Evolutionary conservation across 192 early-diverging fungal genomes (phyloP).

Genomic region (Coemansia sp.): DNA sequence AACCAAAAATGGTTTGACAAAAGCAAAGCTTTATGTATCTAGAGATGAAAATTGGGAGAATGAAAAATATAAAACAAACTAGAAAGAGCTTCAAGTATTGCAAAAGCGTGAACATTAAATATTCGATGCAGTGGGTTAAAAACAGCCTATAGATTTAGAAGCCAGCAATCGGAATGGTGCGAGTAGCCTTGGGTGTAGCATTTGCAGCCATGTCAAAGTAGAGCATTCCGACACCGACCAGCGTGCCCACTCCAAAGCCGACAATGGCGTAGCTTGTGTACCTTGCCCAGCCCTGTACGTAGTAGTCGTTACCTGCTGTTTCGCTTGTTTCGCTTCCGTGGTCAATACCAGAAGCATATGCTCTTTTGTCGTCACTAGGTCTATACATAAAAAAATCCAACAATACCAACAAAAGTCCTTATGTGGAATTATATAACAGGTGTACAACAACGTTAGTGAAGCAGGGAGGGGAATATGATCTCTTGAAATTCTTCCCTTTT

Average conservation of each 20-base stretch:
- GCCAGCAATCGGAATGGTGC: constrained; percentile 34
- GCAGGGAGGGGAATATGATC: background rate
- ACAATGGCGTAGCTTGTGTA: constrained; percentile 50
- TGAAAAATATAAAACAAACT: background rate
- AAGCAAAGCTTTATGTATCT: no score
- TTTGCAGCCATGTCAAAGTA: constrained; percentile 41
- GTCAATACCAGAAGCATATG: background rate
- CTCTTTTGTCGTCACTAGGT: background rate
- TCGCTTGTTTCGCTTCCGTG: background rate
- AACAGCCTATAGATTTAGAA: background rate
- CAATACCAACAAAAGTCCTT: background rate
- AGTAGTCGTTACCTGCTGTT: background rate
- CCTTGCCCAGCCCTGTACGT: constrained; percentile 28
- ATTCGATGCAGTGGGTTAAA: background rate
- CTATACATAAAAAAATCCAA: background rate
- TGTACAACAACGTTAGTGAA: background rate
- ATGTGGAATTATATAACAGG: background rate
- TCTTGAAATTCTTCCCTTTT: no score
- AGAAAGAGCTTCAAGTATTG: background rate
- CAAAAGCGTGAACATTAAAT: background rate
- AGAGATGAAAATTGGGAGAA: background rate
- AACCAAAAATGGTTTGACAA: no score
- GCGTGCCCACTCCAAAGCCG: constrained; percentile 47
- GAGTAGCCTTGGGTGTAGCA: constrained; percentile 38
- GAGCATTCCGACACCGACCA: constrained; percentile 48